Conservation (phyloP, 75 land plant species). For the Selaginella tamariscina region DNA sequence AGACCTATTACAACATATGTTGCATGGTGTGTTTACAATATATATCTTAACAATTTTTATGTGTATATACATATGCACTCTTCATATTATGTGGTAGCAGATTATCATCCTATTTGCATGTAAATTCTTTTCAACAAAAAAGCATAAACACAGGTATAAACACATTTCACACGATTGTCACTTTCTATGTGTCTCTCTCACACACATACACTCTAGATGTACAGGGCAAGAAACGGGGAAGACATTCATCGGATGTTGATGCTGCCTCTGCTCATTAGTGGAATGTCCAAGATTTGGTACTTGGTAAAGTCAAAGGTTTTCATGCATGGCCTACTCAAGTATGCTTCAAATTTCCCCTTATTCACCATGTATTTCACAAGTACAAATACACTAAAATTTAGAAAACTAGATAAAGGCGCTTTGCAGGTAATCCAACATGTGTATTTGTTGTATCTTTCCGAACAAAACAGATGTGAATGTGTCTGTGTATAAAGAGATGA, state of each 20-base stretch:
- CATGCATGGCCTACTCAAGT: slow-evolving; percentile 77
- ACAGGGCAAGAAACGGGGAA: slow-evolving; percentile 48
- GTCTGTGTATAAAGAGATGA: neutral
- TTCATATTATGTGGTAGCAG: too few species aligned
- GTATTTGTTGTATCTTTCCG: slow-evolving; percentile 79
- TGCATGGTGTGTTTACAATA: too few species aligned
- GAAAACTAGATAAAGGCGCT: neutral
- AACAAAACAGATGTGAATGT: slow-evolving; percentile 78
- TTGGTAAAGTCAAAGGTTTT: slow-evolving; percentile 81
- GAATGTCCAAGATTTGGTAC: slow-evolving; percentile 84
- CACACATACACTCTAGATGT: too few species aligned
- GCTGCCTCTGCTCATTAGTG: slow-evolving; percentile 39
- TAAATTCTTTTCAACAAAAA: too few species aligned
- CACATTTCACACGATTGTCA: too few species aligned
- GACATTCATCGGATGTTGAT: slow-evolving; percentile 13
- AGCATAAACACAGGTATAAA: too few species aligned
- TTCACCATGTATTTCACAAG: neutral
- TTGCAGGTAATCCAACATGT: slow-evolving; percentile 60
- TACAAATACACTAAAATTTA: neutral
- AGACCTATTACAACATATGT: too few species aligned
- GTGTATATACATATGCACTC: too few species aligned
- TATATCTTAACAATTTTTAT: too few species aligned
- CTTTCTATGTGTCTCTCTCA: too few species aligned
- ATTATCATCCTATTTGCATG: too few species aligned
- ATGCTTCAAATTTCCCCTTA: neutral